Percentiles rank a stretch among this genome's conserved stretches.
phyloP scores from a whole-genome alignment of 345 rosid genomes.

The Murraya paniculata region DNA sequence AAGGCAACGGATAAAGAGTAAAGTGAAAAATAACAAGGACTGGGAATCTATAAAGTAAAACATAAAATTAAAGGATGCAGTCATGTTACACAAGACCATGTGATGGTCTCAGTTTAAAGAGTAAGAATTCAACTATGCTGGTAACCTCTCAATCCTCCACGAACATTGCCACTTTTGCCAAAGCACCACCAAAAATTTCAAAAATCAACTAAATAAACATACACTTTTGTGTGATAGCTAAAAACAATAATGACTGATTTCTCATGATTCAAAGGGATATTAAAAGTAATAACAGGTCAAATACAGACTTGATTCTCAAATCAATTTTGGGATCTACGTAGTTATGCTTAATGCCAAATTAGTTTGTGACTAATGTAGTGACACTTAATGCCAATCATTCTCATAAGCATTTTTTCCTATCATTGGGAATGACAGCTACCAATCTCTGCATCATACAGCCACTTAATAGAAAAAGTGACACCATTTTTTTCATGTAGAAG shows the following conservation, averaged over 20 bases:
- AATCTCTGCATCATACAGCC: neutral
- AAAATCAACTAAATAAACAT: neutral
- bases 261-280: neutral
- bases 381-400: too few relatives aligned
- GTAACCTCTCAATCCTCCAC: neutral
- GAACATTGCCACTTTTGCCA: neutral
- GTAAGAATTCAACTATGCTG: neutral
- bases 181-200: neutral
- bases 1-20: neutral
- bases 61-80: neutral
- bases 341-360: neutral
- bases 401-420: neutral
- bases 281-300: neutral
- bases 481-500: neutral
- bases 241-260: neutral
- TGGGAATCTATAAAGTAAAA: neutral
- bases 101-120: neutral
- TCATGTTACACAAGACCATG: neutral
- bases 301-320: slow-evolving; percentile 3
- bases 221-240: neutral
- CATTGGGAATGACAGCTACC: neutral
- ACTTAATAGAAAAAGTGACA: neutral
- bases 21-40: neutral
- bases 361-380: too few relatives aligned
- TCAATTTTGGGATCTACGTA: neutral